A percentile compares a stretch with the other conserved stretches of the same genome.
Conservation (phyloP, 441 rosid genomes). For the California macrophylla region DNA sequence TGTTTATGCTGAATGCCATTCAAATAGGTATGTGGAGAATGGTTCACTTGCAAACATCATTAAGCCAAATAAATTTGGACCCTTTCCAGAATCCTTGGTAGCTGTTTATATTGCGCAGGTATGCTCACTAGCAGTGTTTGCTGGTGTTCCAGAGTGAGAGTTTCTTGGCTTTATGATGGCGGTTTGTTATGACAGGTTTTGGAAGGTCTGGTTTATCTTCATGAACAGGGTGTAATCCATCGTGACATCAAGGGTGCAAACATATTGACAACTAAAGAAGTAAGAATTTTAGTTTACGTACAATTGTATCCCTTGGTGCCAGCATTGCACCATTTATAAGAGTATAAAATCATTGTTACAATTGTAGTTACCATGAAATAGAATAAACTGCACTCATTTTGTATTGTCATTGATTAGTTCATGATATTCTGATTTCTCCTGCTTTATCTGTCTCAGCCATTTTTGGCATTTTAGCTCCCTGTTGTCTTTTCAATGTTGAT, state of each 20-base stretch:
- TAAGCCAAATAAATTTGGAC: conserved; percentile 98
- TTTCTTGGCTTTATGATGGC: too few relatives aligned
- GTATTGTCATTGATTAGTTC: not conserved
- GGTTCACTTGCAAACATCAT: conserved; percentile 99
- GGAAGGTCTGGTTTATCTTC: conserved; percentile 96
- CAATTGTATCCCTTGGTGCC: not conserved
- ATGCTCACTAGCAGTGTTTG: conserved; percentile 17
- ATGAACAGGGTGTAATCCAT: conserved; percentile 98
- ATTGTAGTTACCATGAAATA: not conserved
- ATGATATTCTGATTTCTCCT: not conserved
- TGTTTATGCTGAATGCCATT: conserved; percentile 13
- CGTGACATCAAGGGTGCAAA: conserved; percentile 99
- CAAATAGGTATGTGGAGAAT: conserved; percentile 87
- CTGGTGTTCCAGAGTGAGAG: not conserved
- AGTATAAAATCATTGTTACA: not conserved
- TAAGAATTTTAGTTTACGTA: conserved; percentile 14
- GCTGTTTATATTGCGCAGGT: conserved; percentile 98
- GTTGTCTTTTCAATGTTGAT: not conserved
- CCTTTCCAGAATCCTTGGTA: conserved; percentile 94
- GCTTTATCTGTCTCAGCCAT: not conserved
- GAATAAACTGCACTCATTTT: not conserved
- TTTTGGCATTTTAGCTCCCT: not conserved
- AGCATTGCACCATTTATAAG: not conserved
- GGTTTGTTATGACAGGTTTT: conserved; percentile 46
- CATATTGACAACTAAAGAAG: conserved; percentile 95